These are phyloP conservation scores for Alternaria solani DNA, from an alignment of 2,329 filamentous ascomycete genomes.

Conservation along the genomic window DNA sequence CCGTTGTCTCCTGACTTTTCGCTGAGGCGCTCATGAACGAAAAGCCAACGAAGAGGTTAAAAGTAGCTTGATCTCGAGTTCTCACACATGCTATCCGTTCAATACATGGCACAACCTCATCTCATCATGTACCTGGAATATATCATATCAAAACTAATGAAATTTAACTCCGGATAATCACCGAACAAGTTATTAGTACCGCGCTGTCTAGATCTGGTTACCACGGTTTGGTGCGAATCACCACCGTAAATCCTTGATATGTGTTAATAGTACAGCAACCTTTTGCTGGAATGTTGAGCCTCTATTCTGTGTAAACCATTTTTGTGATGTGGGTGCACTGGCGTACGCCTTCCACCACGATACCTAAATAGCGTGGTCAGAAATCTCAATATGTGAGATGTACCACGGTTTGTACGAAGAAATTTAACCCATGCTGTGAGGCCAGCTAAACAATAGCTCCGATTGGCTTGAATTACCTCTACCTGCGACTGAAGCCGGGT, in stretches of 20 bases:
- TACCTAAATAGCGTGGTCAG: not conserved
- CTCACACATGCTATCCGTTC: fast-evolving
- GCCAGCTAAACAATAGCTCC: not conserved
- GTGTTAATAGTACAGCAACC: fast-evolving
- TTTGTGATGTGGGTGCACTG: not conserved
- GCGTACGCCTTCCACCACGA: not conserved
- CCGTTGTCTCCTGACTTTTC: not conserved
- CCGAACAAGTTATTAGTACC: not conserved
- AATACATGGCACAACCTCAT: not conserved
- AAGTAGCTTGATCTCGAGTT: not conserved
- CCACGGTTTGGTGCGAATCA: not conserved
- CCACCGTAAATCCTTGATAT: not conserved
- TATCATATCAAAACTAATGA: not conserved
- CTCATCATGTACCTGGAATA: not conserved
- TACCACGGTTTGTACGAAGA: not conserved
- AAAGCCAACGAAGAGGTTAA: not conserved
- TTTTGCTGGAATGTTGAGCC: not conserved
- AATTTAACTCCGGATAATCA: not conserved
- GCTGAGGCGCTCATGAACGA: fast-evolving
- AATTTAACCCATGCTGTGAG: not conserved
- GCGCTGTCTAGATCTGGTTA: not conserved
- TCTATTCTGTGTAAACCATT: not conserved
- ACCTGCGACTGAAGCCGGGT: not conserved
- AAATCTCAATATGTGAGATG: not conserved
- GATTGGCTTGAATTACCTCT: not conserved